Base-by-base conservation (phyloP, 768 basidiomycete genomes). In the Leccinum barrowsii region DNA sequence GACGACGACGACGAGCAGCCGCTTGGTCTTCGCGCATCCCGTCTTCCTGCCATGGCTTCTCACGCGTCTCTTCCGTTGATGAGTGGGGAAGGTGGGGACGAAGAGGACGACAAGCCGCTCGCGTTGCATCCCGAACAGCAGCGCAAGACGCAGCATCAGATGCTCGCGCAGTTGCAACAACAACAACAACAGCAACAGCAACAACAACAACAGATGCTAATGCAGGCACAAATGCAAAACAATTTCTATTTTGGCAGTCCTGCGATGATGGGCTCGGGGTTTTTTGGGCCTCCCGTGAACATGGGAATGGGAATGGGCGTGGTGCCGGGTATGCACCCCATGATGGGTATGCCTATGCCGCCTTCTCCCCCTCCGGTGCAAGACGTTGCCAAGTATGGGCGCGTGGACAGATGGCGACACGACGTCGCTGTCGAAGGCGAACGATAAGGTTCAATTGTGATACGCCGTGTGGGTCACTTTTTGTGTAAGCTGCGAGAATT, bases 61-160 rank as follows among this genome's bases (percentile, higher is more conserved):
- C 65, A 65, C 59, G 12, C 42, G 2, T 73, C 71, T 8, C 65
- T 70, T 52, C 66, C 68, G n/a, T 61, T 60, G 12, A 66, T 58
- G 32, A 71, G 67, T 32, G 75, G 67, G 28, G 80, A 75, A 17
- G 85, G 81, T 49, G 75, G 67, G 35, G 81, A 76, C 5, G 86
- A 83, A 56, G 89, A 90, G 47, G 89, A 91, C 60, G 84, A 92
- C 64, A 75, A 75, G 56, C 89, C 90, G 6, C 76, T 91, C 24
- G 90, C 81, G 3, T 74, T 87, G 59, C 89, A 89, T 67, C 89
- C 89, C 12, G 88, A 91, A 63, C 90, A 92, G 63, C 87, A 91
- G 64, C 84, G 88, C 55, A 82, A 83, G 60, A 85, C 87, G n/a
- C 79, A 81, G 64, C 75, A 76, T 59, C 70, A 76, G 50, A 75